Evolutionary conservation across 2,329 filamentous ascomycete genomes (phyloP).

Genomic region (Fonsecaea pedrosoi): DNA sequence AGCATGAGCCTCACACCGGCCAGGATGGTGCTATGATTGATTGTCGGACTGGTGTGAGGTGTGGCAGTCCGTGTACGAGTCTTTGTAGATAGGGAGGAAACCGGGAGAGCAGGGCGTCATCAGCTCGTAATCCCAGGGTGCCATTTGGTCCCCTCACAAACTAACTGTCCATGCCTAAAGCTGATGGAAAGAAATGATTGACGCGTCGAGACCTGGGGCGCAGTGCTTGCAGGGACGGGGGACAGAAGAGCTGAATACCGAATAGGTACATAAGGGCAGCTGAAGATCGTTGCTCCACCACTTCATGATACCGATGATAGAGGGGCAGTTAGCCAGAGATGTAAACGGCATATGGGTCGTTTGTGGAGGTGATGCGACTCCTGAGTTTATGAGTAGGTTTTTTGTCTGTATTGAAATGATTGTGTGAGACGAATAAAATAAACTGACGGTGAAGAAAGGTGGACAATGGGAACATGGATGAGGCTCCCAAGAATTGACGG

Average conservation of each 20-base stretch:
- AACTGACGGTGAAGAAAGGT: background rate
- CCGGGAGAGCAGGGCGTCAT: background rate
- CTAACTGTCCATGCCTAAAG: background rate
- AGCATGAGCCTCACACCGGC: slow-evolving; percentile 3
- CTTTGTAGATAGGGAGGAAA: no score
- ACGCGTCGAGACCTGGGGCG: slow-evolving; percentile 24
- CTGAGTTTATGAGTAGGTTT: background rate
- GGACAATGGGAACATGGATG: slow-evolving; percentile 9
- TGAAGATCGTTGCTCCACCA: background rate
- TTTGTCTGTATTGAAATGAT: background rate
- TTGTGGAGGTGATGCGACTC: background rate
- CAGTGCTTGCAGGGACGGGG: slow-evolving; percentile 17
- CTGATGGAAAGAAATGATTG: slow-evolving; percentile 25
- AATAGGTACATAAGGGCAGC: background rate
- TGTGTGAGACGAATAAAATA: slow-evolving; percentile 2
- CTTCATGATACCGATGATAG: background rate
- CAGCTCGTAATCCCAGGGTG: background rate
- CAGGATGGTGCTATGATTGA: background rate
- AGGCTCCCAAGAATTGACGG: slow-evolving; percentile 2
- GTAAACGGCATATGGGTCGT: background rate
- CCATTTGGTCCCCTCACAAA: slow-evolving; percentile 9
- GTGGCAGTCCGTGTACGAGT: no score
- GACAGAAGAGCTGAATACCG: background rate
- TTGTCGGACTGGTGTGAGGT: background rate
- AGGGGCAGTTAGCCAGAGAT: background rate